Conservation (phyloP, 768 basidiomycete species). For the Pisolithus microcarpus region DNA sequence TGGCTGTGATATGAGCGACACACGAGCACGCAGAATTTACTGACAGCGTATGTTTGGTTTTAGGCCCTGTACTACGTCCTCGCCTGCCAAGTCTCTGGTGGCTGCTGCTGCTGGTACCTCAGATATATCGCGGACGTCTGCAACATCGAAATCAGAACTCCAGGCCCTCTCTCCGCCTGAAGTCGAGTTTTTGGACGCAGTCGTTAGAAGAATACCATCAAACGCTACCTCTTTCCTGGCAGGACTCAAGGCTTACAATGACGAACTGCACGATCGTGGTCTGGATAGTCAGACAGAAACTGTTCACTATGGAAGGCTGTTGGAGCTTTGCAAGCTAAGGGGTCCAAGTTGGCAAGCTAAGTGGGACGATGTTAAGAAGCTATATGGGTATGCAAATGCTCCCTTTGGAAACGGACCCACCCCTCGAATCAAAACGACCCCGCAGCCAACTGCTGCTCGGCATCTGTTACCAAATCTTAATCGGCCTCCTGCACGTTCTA, state of each 20-base stretch:
- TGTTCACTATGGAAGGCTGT: constrained; percentile 70
- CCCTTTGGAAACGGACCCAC: constrained; percentile 5
- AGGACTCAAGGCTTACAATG: constrained; percentile 82
- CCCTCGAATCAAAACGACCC: constrained; percentile 12
- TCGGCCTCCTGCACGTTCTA: constrained; percentile 19
- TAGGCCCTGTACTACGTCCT: constrained; percentile 42
- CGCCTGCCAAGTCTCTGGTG: constrained; percentile 31
- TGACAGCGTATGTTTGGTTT: constrained; percentile 35
- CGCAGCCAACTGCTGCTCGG: constrained; percentile 10
- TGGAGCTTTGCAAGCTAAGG: constrained; percentile 77
- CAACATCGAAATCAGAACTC: constrained; percentile 42
- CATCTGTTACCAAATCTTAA: constrained; percentile 13
- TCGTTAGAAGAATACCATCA: constrained; percentile 60
- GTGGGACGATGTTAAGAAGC: constrained; percentile 65
- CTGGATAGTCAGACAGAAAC: constrained; percentile 74
- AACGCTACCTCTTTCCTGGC: constrained; percentile 69
- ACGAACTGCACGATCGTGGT: constrained; percentile 64
- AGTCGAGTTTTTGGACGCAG: constrained; percentile 66
- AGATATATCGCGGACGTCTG: constrained; percentile 37
- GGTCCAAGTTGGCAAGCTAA: constrained; percentile 77
- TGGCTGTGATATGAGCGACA: background rate
- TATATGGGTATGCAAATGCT: constrained; percentile 36
- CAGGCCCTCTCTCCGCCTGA: constrained; percentile 46
- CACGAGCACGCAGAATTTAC: background rate
- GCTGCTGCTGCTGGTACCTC: constrained; percentile 14